Percentiles rank a stretch among this genome's conserved stretches.
Evolutionary conservation across 2,329 filamentous ascomycete genomes (phyloP).

Genomic region (Ophiocordyceps unilateralis): DNA sequence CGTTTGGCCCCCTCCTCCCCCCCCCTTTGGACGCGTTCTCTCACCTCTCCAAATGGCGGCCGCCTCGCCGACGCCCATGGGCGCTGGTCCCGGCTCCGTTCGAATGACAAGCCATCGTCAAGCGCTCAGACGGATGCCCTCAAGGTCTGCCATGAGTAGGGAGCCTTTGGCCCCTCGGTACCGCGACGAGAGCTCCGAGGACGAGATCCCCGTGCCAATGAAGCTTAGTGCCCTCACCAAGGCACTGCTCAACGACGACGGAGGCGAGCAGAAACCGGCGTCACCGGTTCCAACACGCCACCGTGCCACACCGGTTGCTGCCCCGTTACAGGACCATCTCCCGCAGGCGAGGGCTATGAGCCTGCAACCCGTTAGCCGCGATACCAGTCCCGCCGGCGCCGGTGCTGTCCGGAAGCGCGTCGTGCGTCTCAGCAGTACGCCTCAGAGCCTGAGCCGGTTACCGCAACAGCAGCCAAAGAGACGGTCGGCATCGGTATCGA

Average conservation of each 20-base stretch:
- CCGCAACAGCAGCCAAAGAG: constrained; percentile 20
- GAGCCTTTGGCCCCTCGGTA: constrained; percentile 29
- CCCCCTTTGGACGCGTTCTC: constrained; percentile 1
- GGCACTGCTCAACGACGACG: constrained; percentile 56
- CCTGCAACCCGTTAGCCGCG: constrained; percentile 22
- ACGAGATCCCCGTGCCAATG: constrained; percentile 81
- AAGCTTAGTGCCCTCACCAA: constrained; percentile 89
- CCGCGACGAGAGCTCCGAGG: constrained; percentile 73
- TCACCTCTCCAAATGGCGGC: constrained; percentile 31
- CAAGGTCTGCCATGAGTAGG: constrained; percentile 26
- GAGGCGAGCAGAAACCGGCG: constrained; percentile 17
- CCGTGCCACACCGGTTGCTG: too few species aligned
- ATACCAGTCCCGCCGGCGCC: constrained; percentile 9
- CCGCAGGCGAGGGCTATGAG: constrained; percentile 25
- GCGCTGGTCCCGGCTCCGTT: constrained; percentile 23
- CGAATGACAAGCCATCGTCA: constrained; percentile 39
- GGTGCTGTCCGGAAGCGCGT: constrained; percentile 37
- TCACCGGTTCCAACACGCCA: constrained; percentile 31
- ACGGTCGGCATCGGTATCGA: constrained; percentile 33
- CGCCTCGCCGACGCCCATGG: constrained; percentile 37
- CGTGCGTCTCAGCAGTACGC: constrained; percentile 36
- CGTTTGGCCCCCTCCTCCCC: not conserved
- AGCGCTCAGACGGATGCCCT: constrained; percentile 30
- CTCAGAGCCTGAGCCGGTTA: constrained; percentile 24
- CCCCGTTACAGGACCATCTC: too few species aligned